phyloP scores from a whole-genome alignment of 1,284 basidiomycete species.

The Leccinum griseonigrum region DNA sequence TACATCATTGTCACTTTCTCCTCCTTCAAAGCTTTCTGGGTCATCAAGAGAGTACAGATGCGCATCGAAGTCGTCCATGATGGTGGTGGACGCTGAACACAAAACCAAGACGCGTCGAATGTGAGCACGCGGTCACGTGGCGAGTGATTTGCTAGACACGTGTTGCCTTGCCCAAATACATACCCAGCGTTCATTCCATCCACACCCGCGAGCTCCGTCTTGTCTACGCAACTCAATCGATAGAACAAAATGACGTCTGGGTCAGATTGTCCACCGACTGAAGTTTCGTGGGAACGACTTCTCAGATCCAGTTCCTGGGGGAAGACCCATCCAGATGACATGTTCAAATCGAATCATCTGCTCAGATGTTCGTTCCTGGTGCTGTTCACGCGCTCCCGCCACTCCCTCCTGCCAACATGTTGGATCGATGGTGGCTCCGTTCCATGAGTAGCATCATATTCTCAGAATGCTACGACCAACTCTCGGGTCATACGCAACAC shows the following conservation, averaged over 20 bases:
- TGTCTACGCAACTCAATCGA: neutral
- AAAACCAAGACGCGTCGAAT: slow-evolving; percentile 3
- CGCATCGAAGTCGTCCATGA: slow-evolving; percentile 30
- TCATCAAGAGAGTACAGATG: slow-evolving; percentile 22
- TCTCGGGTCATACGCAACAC: neutral
- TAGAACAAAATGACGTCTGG: neutral
- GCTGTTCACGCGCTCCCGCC: neutral
- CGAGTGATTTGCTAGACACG: neutral
- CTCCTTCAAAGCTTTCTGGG: slow-evolving; percentile 5
- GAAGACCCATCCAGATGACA: neutral
- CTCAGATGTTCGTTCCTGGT: neutral
- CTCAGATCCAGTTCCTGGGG: no score
- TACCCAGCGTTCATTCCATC: no score
- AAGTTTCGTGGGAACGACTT: no score
- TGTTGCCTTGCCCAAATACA: neutral
- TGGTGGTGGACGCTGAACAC: neutral
- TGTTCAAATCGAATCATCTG: neutral
- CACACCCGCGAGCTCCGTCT: no score
- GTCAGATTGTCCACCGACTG: neutral
- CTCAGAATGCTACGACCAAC: neutral
- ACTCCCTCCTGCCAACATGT: neutral
- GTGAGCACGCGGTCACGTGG: slow-evolving; percentile 12
- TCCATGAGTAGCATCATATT: neutral
- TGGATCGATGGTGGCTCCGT: neutral
- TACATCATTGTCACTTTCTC: slow-evolving; percentile 21